Evolutionary conservation across 192 early-diverging fungal species (phyloP).

Genomic region (Backusella sp.): DNA sequence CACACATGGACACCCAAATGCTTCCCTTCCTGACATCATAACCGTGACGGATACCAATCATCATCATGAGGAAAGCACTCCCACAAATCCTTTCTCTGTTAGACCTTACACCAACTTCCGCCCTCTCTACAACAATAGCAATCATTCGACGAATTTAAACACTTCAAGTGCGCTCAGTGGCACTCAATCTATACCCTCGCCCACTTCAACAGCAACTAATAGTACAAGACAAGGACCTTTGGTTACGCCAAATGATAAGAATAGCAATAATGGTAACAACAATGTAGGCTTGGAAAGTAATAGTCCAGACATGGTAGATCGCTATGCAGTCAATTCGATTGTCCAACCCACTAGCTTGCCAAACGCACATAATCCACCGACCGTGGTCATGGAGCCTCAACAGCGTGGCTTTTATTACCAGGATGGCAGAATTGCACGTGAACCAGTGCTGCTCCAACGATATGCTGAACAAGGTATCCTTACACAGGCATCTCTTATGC

Average conservation of each 20-base stretch:
- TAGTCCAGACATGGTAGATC: constrained; percentile 1
- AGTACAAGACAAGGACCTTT: neutral
- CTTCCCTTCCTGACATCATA: neutral
- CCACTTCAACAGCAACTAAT: neutral
- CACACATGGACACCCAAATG: neutral
- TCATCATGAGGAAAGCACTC: neutral
- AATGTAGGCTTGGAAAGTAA: constrained; percentile 2
- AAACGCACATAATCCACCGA: neutral
- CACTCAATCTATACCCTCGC: constrained; percentile 9
- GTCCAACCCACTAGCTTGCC: neutral
- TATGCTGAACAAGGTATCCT: constrained; percentile 36
- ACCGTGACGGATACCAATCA: neutral
- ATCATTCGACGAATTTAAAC: neutral
- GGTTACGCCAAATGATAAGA: neutral
- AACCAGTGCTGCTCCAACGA: constrained; percentile 28
- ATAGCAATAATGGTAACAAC: neutral
- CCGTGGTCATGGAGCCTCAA: constrained; percentile 27
- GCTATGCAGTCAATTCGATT: constrained; percentile 1
- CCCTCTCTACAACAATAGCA: neutral
- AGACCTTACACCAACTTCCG: constrained; percentile 16
- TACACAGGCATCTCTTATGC: constrained; percentile 31
- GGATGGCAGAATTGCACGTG: constrained; percentile 29
- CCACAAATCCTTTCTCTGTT: constrained; percentile 8
- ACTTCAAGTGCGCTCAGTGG: neutral
- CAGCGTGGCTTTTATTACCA: constrained; percentile 40